Conservation (phyloP, 805 yeast genomes). For the Metschnikowia continentalis region DNA sequence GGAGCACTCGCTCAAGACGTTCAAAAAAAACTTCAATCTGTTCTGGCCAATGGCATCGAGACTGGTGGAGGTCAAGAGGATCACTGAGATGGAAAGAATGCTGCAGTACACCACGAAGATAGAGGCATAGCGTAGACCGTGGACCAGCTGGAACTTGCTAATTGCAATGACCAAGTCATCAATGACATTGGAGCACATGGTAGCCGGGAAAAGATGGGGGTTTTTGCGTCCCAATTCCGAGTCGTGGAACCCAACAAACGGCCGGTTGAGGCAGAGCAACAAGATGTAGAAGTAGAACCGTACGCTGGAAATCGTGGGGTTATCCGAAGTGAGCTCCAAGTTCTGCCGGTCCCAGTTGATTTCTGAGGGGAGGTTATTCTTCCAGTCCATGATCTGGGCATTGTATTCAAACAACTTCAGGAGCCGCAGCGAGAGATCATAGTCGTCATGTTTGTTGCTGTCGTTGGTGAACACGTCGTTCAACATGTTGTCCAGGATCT, state of each 20-base stretch:
- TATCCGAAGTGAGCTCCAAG: slow-evolving; percentile 42
- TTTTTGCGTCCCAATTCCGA: slow-evolving; percentile 8
- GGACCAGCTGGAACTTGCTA: slow-evolving; percentile 31
- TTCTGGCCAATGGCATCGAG: slow-evolving; percentile 24
- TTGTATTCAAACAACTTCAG: slow-evolving; percentile 44
- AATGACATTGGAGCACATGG: slow-evolving; percentile 37
- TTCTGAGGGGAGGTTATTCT: slow-evolving; percentile 43
- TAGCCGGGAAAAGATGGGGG: slow-evolving; percentile 26
- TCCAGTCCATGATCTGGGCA: slow-evolving; percentile 50
- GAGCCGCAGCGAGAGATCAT: slow-evolving; percentile 38
- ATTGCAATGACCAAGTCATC: slow-evolving; percentile 40
- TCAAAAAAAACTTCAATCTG: slow-evolving; percentile 37
- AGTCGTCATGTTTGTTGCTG: slow-evolving; percentile 27
- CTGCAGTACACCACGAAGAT: slow-evolving; percentile 46
- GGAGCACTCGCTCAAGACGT: slow-evolving; percentile 38
- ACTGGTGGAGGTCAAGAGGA: slow-evolving; percentile 31
- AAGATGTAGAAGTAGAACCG: slow-evolving; percentile 57
- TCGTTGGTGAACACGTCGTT: slow-evolving; percentile 42
- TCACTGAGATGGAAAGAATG: slow-evolving; percentile 42
- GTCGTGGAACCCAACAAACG: slow-evolving; percentile 43
- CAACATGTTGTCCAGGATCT: slow-evolving; percentile 43
- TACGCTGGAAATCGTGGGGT: slow-evolving; percentile 51
- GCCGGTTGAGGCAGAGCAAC: slow-evolving; percentile 55
- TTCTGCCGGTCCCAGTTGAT: slow-evolving; percentile 45
- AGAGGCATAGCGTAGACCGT: slow-evolving; percentile 41